Conservation (phyloP, 73 alveolate genomes). For the Diophrys appendiculata region DNA sequence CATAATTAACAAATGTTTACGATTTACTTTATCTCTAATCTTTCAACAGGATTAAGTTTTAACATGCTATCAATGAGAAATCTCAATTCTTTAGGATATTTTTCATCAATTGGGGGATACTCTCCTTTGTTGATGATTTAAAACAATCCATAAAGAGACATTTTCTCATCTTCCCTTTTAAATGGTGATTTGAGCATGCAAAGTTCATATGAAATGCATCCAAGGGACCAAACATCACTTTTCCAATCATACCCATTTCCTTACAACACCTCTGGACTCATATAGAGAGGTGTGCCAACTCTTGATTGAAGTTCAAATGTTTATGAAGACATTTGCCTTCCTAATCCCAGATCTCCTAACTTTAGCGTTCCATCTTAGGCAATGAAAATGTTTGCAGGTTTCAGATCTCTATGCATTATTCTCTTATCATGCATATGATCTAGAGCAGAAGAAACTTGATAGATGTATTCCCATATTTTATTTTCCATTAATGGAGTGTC, state of each 20-base stretch:
- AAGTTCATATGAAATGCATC: slow-evolving; percentile 95
- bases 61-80: slow-evolving; percentile 77
- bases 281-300: slow-evolving; percentile 98
- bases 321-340: slow-evolving; percentile 86
- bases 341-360: slow-evolving; percentile 96
- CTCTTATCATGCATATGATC: slow-evolving; percentile 96
- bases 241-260: slow-evolving; percentile 97
- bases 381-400: slow-evolving; percentile 98
- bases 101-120: slow-evolving; percentile 67
- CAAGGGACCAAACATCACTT: slow-evolving; percentile 97
- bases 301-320: slow-evolving; percentile 94
- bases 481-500: slow-evolving; percentile 38
- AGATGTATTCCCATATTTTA: slow-evolving; percentile 53
- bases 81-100: slow-evolving; percentile 70
- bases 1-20: slow-evolving; percentile 75
- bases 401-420: slow-evolving; percentile 96
- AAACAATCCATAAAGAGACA: slow-evolving; percentile 91
- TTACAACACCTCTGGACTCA: slow-evolving; percentile 96
- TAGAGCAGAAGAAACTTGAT: slow-evolving; percentile 87
- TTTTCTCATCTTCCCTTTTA: slow-evolving; percentile 77
- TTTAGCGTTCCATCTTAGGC: slow-evolving; percentile 85
- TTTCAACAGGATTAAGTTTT: slow-evolving; percentile 86
- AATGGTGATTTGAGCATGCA: slow-evolving; percentile 89
- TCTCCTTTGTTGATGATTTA: slow-evolving; percentile 85
- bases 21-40: slow-evolving; percentile 83